Percentiles rank a stretch among this genome's conserved stretches.
These are phyloP conservation scores for Tulasnella sp. DNA, from an alignment of 768 basidiomycete species.

Conservation along the genomic window DNA sequence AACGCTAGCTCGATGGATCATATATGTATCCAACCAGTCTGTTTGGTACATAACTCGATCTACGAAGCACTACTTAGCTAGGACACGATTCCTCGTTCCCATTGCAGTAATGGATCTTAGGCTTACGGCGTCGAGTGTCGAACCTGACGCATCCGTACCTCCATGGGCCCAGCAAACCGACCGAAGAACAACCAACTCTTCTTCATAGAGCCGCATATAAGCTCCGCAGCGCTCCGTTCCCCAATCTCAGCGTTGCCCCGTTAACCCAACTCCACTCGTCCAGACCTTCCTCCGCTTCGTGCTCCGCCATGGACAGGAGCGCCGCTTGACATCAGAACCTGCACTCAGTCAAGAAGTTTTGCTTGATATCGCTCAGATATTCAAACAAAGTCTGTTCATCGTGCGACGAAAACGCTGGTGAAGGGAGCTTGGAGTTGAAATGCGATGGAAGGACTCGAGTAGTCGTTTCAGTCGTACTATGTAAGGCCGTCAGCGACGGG, in stretches of 20 bases:
- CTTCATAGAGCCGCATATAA: conserved; percentile 76
- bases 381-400: conserved; percentile 48
- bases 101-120: too few relatives aligned
- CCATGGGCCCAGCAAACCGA: too few relatives aligned
- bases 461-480: conserved; percentile 65
- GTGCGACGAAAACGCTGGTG: conserved; percentile 45
- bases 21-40: too few relatives aligned
- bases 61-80: too few relatives aligned
- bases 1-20: too few relatives aligned
- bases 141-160: too few relatives aligned
- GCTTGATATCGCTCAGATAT: conserved; percentile 54
- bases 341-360: conserved; percentile 67
- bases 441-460: conserved; percentile 57
- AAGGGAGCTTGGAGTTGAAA: conserved; percentile 41
- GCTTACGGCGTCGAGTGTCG: too few relatives aligned
- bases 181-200: conserved; percentile 17
- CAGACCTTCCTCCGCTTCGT: conserved; percentile 35
- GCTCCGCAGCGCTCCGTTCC: conserved; percentile 63
- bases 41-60: too few relatives aligned
- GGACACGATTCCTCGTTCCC: too few relatives aligned
- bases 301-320: conserved; percentile 39
- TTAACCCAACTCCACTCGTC: conserved; percentile 80
- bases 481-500: neutral
- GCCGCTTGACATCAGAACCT: conserved; percentile 37
- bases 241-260: conserved; percentile 76